Conservation (phyloP, 768 basidiomycete genomes). For the Porphyrellus cyaneotinctus region DNA sequence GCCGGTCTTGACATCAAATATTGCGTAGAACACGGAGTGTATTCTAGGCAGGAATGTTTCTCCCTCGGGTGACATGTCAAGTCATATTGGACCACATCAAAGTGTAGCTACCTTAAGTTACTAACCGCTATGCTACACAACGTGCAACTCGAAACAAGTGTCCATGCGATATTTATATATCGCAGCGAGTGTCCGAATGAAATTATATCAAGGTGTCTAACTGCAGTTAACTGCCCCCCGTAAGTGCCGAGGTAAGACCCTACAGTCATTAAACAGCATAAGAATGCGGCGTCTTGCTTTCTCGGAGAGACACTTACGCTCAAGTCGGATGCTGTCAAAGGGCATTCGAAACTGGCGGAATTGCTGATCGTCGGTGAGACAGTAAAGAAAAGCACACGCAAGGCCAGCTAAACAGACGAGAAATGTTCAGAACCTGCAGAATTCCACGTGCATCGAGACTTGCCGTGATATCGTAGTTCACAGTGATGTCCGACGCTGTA, state of each 20-base stretch:
- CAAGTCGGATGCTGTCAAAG: conserved; percentile 39
- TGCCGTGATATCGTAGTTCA: conserved; percentile 68
- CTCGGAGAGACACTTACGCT: conserved; percentile 10
- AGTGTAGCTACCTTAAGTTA: too few relatives aligned
- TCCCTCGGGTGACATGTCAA: conserved; percentile 40
- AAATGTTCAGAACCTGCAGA: conserved; percentile 8
- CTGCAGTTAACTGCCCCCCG: conserved; percentile 4
- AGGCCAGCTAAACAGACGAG: conserved; percentile 44
- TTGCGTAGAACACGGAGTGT: conserved; percentile 89
- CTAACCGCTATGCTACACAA: not conserved
- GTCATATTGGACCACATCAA: not conserved
- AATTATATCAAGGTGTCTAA: not conserved
- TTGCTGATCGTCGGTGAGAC: conserved; percentile 66
- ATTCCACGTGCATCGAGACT: not conserved
- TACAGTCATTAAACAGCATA: conserved; percentile 9
- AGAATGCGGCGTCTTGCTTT: conserved; percentile 4
- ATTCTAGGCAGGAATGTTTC: conserved; percentile 77
- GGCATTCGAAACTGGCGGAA: conserved; percentile 60
- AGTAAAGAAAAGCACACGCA: conserved; percentile 61
- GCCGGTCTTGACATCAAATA: conserved; percentile 82
- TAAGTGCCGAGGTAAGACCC: conserved; percentile 17
- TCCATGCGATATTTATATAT: conserved; percentile 21
- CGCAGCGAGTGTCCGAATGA: conserved; percentile 2
- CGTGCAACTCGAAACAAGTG: not conserved
- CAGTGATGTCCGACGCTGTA: conserved; percentile 44